These are phyloP conservation scores for Naematelia encephala DNA, from an alignment of 768 basidiomycete species.

Conservation along the genomic window DNA sequence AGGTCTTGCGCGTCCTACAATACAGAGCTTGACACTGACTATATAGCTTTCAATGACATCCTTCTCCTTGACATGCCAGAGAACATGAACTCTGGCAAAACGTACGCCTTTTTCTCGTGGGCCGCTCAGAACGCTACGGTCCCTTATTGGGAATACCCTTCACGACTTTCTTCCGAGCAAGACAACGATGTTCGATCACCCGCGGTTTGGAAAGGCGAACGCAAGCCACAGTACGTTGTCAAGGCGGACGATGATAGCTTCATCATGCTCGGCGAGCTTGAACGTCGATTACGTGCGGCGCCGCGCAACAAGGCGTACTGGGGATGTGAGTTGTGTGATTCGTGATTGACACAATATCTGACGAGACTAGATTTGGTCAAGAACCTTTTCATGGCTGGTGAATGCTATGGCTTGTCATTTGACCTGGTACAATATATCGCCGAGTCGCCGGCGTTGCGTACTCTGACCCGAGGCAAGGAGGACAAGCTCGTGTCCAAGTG, in stretches of 20 bases:
- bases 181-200: slow-evolving; percentile 43
- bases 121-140: slow-evolving; percentile 87
- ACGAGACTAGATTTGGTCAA: slow-evolving; percentile 62
- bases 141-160: slow-evolving; percentile 60
- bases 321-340: slow-evolving; percentile 43
- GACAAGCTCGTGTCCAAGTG: slow-evolving; percentile 85
- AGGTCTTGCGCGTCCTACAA: slow-evolving; percentile 48
- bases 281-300: slow-evolving; percentile 77
- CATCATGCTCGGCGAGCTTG: slow-evolving; percentile 89
- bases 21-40: slow-evolving; percentile 6
- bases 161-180: background rate
- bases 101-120: slow-evolving; percentile 88
- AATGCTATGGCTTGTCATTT: slow-evolving; percentile 85
- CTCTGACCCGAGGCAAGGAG: slow-evolving; percentile 73
- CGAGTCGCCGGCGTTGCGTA: slow-evolving; percentile 66
- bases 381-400: slow-evolving; percentile 91
- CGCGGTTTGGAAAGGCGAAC: slow-evolving; percentile 50
- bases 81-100: slow-evolving; percentile 97
- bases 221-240: slow-evolving; percentile 82
- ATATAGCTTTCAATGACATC: slow-evolving; percentile 48
- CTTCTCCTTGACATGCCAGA: slow-evolving; percentile 72
- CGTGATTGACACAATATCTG: slow-evolving; percentile 1
- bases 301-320: slow-evolving; percentile 57
- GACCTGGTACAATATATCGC: slow-evolving; percentile 82
- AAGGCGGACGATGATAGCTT: slow-evolving; percentile 97